A percentile compares a stretch with the other conserved stretches of the same genome.
Conservation (phyloP, 208 protist genomes). For the Porcisia hertigi region DNA sequence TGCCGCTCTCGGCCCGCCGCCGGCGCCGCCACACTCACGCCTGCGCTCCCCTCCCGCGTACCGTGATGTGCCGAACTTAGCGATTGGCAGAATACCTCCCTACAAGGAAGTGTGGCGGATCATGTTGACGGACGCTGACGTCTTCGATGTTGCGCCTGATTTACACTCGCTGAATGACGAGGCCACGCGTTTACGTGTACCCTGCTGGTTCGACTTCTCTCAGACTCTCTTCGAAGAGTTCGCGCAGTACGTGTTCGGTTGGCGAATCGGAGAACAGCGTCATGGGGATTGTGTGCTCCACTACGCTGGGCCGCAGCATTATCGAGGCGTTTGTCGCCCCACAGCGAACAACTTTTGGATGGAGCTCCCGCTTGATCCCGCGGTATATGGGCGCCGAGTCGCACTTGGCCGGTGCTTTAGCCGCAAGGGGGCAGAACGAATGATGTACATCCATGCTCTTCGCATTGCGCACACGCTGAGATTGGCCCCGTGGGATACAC, state of each 20-base stretch:
- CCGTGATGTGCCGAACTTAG: conserved; percentile 29
- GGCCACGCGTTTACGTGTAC: neutral
- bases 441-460: conserved; percentile 67
- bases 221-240: conserved; percentile 34
- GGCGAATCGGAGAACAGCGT: neutral
- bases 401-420: conserved; percentile 60
- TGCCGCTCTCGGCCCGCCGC: conserved; percentile 4
- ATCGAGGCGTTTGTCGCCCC: conserved; percentile 11
- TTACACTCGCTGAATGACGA: neutral
- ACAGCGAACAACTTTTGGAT: conserved; percentile 75
- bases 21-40: conserved; percentile 10
- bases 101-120: conserved; percentile 57
- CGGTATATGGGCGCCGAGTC: conserved; percentile 39
- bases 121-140: conserved; percentile 46
- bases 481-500: conserved; percentile 46
- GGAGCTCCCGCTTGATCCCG: conserved; percentile 49
- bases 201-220: neutral
- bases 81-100: conserved; percentile 29
- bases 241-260: conserved; percentile 15
- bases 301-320: conserved; percentile 60
- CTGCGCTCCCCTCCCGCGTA: conserved; percentile 65
- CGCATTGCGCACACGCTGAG: conserved; percentile 47
- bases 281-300: conserved; percentile 29
- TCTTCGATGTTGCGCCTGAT: conserved; percentile 55
- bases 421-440: conserved; percentile 47